Evolutionary conservation across 2,329 filamentous ascomycete genomes (phyloP), one percentile per base, ranked within the genome.

Genomic region (Penicillium sp.): DNA sequence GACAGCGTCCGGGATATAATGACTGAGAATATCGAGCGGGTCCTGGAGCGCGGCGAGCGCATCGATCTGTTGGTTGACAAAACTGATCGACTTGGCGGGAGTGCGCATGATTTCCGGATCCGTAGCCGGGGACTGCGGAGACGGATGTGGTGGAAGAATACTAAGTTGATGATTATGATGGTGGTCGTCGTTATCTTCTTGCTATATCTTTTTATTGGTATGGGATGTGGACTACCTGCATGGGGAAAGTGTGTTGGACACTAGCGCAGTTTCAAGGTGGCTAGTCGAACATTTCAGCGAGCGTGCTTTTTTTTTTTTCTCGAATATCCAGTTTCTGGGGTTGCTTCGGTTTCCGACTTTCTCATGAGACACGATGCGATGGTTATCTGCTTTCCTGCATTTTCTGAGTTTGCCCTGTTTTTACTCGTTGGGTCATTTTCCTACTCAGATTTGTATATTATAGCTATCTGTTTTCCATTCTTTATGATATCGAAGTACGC

Each of bases 71-170:
- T 99, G 45, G 93, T 99, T 23, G 93, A 97, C 75, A 97, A 99
- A 86, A 99, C 96, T 49, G 93, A 97, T 73, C 83, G 92, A 43
- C 77, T 99, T 39, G 94, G 93, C 15, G 91, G 90, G 29, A 94
- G 87, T 73, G 92, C 94, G 53, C 83, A 88, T 67, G 94, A 99
- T 73, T 99, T 99, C 73, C 82, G 94, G 52, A 88, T 97, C 19
- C 83, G 93, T 66, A 96, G 90, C 73, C 82, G 92, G 27, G 92
- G 91, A 1, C 76, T 99, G 67, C 90, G 94, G 79, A 84, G 96
- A 71, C 85, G 89, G 77, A 97, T 99, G 94, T 99, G 94, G 94
- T 97, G 93, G 93, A 97, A 97, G 87, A 97, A 99, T 75, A 84
- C 96, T 45, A 96, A 96, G 80, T 78, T 99, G 66, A 96, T 97